Conservation (phyloP, 1,284 basidiomycete genomes). For the Papiliotrema nemorosa region DNA sequence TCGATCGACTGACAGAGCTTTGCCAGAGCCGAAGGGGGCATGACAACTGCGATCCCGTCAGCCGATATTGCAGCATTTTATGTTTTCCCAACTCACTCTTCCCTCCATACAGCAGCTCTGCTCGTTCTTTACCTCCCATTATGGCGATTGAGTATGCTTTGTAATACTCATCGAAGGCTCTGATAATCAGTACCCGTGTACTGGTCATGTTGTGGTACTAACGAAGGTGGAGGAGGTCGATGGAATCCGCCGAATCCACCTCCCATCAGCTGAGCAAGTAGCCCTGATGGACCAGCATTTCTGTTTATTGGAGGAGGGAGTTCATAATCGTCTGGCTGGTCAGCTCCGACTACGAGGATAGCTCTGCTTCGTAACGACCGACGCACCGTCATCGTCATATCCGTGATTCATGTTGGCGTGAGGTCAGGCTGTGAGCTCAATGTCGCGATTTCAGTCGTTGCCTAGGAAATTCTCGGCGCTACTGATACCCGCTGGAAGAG, state of each 20-base stretch:
- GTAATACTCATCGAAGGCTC: conserved; percentile 49
- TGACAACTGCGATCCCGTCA: conserved; percentile 66
- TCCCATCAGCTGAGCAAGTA: conserved; percentile 32
- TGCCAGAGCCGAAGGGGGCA: conserved; percentile 93
- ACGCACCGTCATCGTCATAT: conserved; percentile 44
- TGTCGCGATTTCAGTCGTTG: no score
- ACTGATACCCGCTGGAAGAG: no score
- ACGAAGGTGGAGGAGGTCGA: neutral
- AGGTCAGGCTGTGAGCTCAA: neutral
- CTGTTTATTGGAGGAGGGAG: conserved; percentile 3
- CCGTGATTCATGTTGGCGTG: conserved; percentile 45
- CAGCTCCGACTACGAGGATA: neutral
- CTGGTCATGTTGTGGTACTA: neutral
- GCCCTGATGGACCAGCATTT: conserved; percentile 23
- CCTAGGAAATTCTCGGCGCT: no score
- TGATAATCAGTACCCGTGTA: conserved; percentile 11
- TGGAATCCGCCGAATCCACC: conserved; percentile 20
- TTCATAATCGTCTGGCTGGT: conserved; percentile 14
- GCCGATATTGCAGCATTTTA: neutral
- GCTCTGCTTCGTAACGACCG: conserved; percentile 1
- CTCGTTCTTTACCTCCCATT: conserved; percentile 45
- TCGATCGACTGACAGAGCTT: conserved; percentile 59
- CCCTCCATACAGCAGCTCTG: conserved; percentile 66
- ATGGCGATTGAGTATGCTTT: conserved; percentile 51
- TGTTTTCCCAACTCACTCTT: conserved; percentile 67